Evolutionary conservation across 2,329 filamentous ascomycete species (phyloP), one percentile per base, ranked within the genome.

Genomic region (Aotearoamyces nothofagi): DNA sequence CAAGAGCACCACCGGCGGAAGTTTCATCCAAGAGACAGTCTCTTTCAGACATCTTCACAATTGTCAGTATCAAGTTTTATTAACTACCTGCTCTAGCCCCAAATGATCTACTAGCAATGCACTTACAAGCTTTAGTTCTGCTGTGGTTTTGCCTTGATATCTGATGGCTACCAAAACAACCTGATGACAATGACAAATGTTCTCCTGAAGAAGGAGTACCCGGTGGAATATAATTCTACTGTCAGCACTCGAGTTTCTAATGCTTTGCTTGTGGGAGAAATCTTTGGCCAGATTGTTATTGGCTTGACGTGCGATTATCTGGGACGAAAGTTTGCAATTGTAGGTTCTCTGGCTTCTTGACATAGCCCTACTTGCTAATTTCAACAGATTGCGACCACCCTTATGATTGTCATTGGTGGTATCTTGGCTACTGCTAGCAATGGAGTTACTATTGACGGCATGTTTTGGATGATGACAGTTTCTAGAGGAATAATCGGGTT

Each of bases 381-480:
- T n/a, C n/a, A n/a, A n/a, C n/a, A n/a, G n/a, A 40, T 63, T 16
- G 44, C 53, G 9, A 60, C 60, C 0, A 62, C 60, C 0, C 22
- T 50, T 1, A 54, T 60, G 45, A 52, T 63, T n/a, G 54, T 61
- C 5, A 30, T 62, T 22, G 58, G 60, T 4, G 51, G 56, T 2
- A 52, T 61, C 15, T 35, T 64, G 11, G 58, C 58, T 1, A 57
- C 55, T 0, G 60, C 57, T 4, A 49, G 57, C 0, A 45, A 58
- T 31, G 60, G 60, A 7, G 38, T 46, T 4, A 63, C 59, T 2
- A 53, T 57, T 17, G 34, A 56, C 11, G 58, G 57, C 32, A 64
- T 66, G 58, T 59, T 63, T 31, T 64, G 60, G 60, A 64, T 64
- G 54, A 48, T 65, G 50, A 61, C 57, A 0, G 45, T 65, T 11